phyloP scores from a whole-genome alignment of 352 stramenopile species.

The Phytophthora cactorum region DNA sequence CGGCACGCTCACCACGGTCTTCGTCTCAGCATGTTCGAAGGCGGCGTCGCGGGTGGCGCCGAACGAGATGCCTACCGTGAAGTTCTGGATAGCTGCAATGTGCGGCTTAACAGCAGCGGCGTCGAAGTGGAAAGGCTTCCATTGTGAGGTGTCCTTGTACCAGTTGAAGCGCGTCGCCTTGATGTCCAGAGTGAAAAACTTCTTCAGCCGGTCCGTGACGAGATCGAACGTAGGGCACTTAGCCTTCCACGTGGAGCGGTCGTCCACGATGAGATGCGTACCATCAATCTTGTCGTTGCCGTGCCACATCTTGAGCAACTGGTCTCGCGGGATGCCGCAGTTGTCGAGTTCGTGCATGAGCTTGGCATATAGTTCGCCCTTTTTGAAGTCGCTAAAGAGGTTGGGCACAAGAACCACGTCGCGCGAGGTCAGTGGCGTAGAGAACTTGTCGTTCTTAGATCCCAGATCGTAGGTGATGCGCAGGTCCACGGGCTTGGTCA shows the following conservation, averaged over 20 bases:
- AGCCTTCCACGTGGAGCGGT: constrained; percentile 83
- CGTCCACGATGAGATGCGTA: constrained; percentile 93
- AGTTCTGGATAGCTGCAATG: constrained; percentile 93
- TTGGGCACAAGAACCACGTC: constrained; percentile 76
- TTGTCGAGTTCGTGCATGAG: constrained; percentile 68
- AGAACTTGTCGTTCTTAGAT: constrained; percentile 58
- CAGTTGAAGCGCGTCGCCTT: constrained; percentile 96
- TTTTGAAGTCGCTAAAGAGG: constrained; percentile 79
- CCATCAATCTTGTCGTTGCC: constrained; percentile 91
- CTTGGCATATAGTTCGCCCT: constrained; percentile 72
- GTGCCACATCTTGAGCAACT: constrained; percentile 85
- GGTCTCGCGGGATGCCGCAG: constrained; percentile 69
- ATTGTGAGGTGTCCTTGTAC: constrained; percentile 94
- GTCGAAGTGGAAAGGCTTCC: constrained; percentile 95
- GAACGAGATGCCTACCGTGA: constrained; percentile 95
- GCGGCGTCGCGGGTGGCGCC: constrained; percentile 91
- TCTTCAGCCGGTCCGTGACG: constrained; percentile 77
- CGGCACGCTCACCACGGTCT: constrained; percentile 91
- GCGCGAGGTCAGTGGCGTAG: constrained; percentile 60
- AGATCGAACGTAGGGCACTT: constrained; percentile 84
- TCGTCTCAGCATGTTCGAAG: constrained; percentile 88
- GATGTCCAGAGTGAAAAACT: constrained; percentile 90
- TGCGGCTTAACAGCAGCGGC: constrained; percentile 93
- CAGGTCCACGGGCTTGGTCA: constrained; percentile 72
- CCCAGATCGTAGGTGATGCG: constrained; percentile 76